Conservation (phyloP, 768 basidiomycete species). For the Tylopilus balloui region DNA sequence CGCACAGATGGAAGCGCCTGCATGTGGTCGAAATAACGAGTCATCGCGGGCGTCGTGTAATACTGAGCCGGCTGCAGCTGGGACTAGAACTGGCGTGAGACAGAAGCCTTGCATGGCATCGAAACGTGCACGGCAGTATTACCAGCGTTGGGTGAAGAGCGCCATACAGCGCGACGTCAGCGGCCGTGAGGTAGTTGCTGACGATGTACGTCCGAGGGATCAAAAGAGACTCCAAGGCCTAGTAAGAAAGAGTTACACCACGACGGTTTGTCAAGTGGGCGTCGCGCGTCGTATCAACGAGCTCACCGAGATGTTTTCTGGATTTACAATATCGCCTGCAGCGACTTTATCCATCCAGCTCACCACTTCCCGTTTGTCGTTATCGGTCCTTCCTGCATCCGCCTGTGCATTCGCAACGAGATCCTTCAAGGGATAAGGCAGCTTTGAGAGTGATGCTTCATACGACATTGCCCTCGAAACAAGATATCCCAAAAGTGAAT, state of each 20-base stretch:
- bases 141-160: conserved; percentile 83
- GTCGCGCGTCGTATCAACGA: background rate
- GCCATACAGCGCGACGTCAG: conserved; percentile 88
- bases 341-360: conserved; percentile 68
- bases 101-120: background rate
- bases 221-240: conserved; percentile 73
- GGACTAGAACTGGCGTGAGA: conserved; percentile 43
- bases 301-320: conserved; percentile 48
- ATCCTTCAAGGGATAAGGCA: conserved; percentile 47
- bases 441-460: conserved; percentile 43
- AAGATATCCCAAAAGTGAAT: conserved; percentile 8
- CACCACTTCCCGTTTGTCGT: conserved; percentile 59
- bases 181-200: conserved; percentile 78
- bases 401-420: conserved; percentile 43
- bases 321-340: conserved; percentile 43
- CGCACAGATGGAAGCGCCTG: conserved; percentile 67
- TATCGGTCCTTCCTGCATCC: conserved; percentile 51
- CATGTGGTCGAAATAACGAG: conserved; percentile 94
- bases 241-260: conserved; percentile 5
- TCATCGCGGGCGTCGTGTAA: conserved; percentile 75
- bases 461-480: conserved; percentile 47
- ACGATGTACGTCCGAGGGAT: conserved; percentile 81
- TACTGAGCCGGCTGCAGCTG: conserved; percentile 68
- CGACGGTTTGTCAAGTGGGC: background rate
- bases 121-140: conserved; percentile 28